These are phyloP conservation scores for Dioszegia aurantiaca DNA, from an alignment of 768 basidiomycete genomes.

Conservation along the genomic window DNA sequence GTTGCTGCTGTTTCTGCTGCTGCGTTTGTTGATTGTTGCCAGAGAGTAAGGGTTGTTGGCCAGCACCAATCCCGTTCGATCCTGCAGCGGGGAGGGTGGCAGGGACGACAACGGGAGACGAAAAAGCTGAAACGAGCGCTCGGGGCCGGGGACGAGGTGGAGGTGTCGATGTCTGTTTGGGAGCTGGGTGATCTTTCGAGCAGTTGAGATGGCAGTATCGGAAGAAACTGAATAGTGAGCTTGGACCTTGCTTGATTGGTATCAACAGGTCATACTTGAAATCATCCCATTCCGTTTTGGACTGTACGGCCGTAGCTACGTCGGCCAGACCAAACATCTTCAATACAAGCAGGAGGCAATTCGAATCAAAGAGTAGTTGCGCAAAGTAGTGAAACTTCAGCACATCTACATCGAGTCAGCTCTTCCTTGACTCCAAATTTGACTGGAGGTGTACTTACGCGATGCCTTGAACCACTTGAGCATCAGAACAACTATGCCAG, in stretches of 20 bases:
- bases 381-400: slow-evolving; percentile 99
- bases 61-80: not conserved
- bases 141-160: slow-evolving; percentile 7
- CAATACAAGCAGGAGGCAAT: slow-evolving; percentile 84
- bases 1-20: slow-evolving; percentile 55
- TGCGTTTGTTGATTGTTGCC: slow-evolving; percentile 53
- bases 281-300: slow-evolving; percentile 69
- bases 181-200: slow-evolving; percentile 62
- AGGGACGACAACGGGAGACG: slow-evolving; percentile 60
- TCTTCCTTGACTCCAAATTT: not conserved
- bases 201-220: slow-evolving; percentile 81
- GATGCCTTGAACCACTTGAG: slow-evolving; percentile 99
- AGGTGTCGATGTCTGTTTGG: slow-evolving; percentile 39
- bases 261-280: slow-evolving; percentile 43
- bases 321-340: slow-evolving; percentile 99
- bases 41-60: not conserved
- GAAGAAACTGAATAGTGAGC: slow-evolving; percentile 71
- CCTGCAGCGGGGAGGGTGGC: slow-evolving; percentile 53
- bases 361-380: slow-evolving; percentile 91
- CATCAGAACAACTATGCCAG: slow-evolving; percentile 82
- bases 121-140: slow-evolving; percentile 6
- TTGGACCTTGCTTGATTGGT: not conserved
- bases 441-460: slow-evolving; percentile 61
- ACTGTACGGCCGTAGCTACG: slow-evolving; percentile 74
- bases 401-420: slow-evolving; percentile 61